phyloP scores from a whole-genome alignment of 768 basidiomycete genomes.

The Tylopilus subfusipes region DNA sequence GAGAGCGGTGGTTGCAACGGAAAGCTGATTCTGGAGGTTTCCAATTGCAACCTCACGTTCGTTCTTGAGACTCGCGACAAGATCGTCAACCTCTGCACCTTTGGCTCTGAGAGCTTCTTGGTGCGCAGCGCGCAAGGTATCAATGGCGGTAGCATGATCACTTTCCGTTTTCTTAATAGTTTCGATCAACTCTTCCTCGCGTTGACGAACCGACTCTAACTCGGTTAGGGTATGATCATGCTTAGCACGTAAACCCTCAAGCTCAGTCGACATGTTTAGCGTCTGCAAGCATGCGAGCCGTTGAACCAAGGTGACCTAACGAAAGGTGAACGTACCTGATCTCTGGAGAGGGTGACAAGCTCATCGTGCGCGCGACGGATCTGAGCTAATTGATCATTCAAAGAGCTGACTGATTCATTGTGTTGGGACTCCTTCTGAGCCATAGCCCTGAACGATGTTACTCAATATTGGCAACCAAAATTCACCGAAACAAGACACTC shows the following conservation, averaged over 20 bases:
- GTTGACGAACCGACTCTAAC: constrained; percentile 54
- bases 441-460: constrained; percentile 68
- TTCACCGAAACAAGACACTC: constrained; percentile 29
- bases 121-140: constrained; percentile 45
- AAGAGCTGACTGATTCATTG: constrained; percentile 69
- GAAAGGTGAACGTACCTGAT: constrained; percentile 58
- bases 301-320: background rate
- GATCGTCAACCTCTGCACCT: constrained; percentile 39
- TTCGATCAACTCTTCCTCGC: constrained; percentile 52
- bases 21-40: constrained; percentile 43
- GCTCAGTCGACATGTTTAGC: constrained; percentile 83
- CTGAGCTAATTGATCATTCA: constrained; percentile 63
- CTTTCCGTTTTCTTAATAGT: constrained; percentile 47
- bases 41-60: constrained; percentile 44
- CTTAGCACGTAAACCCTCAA: constrained; percentile 67
- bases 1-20: constrained; percentile 39
- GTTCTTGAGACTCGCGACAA: constrained; percentile 44
- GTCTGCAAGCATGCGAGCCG: constrained; percentile 41
- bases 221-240: constrained; percentile 50
- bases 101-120: constrained; percentile 41
- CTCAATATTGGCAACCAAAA: constrained; percentile 7
- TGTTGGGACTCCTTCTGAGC: constrained; percentile 94
- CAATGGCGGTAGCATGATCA: constrained; percentile 48
- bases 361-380: constrained; percentile 81
- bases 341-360: constrained; percentile 72